Conservation (phyloP, 1,284 basidiomycete species). For the Trichosporon ovoides region DNA sequence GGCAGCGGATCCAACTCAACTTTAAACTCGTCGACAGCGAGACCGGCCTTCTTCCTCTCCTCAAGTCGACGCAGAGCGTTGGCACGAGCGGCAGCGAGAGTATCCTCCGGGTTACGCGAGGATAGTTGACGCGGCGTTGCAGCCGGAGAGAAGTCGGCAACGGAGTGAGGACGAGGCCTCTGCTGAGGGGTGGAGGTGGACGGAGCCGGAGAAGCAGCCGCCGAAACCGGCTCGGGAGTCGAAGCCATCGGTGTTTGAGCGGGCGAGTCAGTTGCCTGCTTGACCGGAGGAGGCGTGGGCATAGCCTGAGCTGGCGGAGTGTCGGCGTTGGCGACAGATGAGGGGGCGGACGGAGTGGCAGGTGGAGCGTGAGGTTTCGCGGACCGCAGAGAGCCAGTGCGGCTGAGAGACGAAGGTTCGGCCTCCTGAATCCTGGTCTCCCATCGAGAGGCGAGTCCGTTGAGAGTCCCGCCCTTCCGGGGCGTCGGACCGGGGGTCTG, state of each 20-base stretch:
- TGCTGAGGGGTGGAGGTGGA: too few species aligned
- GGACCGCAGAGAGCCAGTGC: not conserved
- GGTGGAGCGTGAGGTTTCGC: not conserved
- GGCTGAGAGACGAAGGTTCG: not conserved
- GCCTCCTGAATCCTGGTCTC: conserved; percentile 1
- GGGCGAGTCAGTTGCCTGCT: not conserved
- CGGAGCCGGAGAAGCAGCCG: too few species aligned
- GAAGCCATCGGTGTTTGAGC: not conserved
- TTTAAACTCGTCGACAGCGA: conserved; percentile 10
- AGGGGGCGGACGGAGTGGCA: not conserved
- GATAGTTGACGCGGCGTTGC: too few species aligned
- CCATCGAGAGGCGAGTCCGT: not conserved
- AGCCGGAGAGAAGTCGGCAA: too few species aligned
- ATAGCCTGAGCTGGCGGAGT: not conserved
- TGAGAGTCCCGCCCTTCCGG: conserved; percentile 3
- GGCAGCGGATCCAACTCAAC: conserved; percentile 15
- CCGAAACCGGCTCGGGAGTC: not conserved
- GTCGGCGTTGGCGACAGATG: not conserved
- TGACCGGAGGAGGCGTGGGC: not conserved
- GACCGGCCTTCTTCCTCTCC: conserved; percentile 32
- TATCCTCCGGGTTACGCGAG: conserved; percentile 29
- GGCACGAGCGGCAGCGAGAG: conserved; percentile 39
- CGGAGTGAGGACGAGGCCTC: too few species aligned
- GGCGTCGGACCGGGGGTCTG: not conserved
- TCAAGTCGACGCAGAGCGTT: conserved; percentile 41